Evolutionary conservation across 1,284 basidiomycete species (phyloP), one percentile per base, ranked within the genome.

Genomic region (Lignosus rhinocerotis): DNA sequence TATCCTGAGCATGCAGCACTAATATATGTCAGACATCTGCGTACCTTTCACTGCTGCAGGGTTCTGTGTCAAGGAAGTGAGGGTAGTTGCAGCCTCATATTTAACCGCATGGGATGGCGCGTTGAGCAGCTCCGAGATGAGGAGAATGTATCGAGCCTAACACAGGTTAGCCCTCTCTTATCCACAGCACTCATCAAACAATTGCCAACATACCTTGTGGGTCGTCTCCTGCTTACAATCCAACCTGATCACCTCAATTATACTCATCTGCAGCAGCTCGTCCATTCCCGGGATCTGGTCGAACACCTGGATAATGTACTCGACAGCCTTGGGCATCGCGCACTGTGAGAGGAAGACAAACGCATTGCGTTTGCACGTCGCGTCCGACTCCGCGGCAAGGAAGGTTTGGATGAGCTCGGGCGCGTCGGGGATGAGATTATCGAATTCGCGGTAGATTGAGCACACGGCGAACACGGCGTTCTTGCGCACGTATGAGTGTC

Each of bases 401-500:
- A 99, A 99, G 6, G 95, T 96, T 70, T 95, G 88, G 73, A 99
- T 92, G 68, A 99, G 84, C 74, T 99, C 97, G 0, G 96, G 93
- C 1, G 94, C 97, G 70, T 99, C 97, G 32, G 96, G 94, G 58
- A 99, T 93, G 67, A 99, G 89, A 73, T 94, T 82, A 72, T 98
- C 95, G 72, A 95, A 94, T 74, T 93, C 86, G 71, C 92, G 91
- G 77, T 94, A 97, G 75, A 99, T 97, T 56, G 93, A 87, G 76
- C 92, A 96, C 51, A 98, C 84, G 43, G 96, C 93, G 74, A 99
- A 98, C 51, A 99, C 95, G 41, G 96, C 97, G 72, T 98, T 98
- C 81, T 99, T 99, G 71, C 96, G 89, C 53, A 99, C 97, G 74
- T 96, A 99, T 11, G 94, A 95, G 78, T 99, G 96, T 54, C 96